Conservation (phyloP, 805 yeast species). For the Lipomyces lipofer region DNA sequence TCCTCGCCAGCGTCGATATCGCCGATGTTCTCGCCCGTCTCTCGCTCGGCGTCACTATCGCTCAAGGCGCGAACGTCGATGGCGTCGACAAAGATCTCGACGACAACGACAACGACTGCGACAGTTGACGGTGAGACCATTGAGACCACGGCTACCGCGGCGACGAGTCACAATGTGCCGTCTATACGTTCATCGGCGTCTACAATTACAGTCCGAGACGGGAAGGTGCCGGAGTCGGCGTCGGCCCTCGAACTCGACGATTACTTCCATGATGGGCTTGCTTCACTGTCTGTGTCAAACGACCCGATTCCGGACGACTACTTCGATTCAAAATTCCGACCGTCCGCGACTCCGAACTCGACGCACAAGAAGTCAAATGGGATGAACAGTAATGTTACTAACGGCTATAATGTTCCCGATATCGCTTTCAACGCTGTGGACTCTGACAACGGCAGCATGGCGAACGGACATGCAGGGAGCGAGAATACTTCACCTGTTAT, state of each 20-base stretch:
- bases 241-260: no score
- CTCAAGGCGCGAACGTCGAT: not conserved
- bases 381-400: no score
- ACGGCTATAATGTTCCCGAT: no score
- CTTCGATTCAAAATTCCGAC: not conserved
- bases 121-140: not conserved
- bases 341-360: not conserved
- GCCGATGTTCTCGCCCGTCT: not conserved
- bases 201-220: not conserved
- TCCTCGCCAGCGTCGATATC: not conserved
- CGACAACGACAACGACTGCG: not conserved
- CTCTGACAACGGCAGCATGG: no score
- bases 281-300: not conserved
- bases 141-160: not conserved
- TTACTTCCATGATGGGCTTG: constrained; percentile 4
- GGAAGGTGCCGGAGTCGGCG: not conserved
- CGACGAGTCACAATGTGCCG: not conserved
- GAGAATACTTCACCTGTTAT: not conserved
- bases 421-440: no score
- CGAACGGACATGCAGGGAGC: not conserved
- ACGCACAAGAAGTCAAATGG: not conserved
- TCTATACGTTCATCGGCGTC: not conserved
- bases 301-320: not conserved
- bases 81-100: not conserved
- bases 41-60: not conserved